A percentile compares a stretch with the other conserved stretches of the same genome.
Evolutionary conservation across 257 asterid species (phyloP).

Genomic region (Plantago major): DNA sequence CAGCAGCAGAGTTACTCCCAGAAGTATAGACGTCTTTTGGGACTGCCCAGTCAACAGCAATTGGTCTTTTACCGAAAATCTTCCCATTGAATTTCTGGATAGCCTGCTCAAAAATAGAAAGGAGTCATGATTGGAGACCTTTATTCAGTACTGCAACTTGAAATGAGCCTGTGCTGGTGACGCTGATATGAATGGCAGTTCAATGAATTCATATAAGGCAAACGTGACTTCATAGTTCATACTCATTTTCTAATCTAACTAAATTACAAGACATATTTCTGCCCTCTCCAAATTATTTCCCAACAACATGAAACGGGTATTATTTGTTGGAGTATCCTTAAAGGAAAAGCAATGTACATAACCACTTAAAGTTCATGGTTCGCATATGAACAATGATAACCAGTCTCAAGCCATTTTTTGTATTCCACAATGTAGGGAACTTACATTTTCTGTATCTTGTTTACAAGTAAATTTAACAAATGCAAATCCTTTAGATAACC

Average conservation of each 20-base stretch:
- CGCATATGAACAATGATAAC: background rate
- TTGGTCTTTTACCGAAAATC: conserved; percentile 57
- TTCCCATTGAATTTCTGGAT: conserved; percentile 77
- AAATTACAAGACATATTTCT: background rate
- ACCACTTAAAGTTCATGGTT: background rate
- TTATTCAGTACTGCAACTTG: background rate
- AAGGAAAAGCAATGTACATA: background rate
- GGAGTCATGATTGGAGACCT: conserved; percentile 6
- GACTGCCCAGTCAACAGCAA: conserved; percentile 97
- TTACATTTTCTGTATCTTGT: conserved; percentile 83
- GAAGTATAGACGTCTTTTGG: conserved; percentile 64
- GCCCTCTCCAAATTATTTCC: background rate
- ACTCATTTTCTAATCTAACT: background rate
- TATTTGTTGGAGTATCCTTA: background rate
- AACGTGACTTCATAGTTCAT: no score
- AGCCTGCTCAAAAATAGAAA: conserved; percentile 42
- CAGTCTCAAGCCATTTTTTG: no score
- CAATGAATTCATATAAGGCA: no score
- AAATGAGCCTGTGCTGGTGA: background rate
- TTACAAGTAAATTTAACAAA: conserved; percentile 86
- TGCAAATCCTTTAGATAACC: conserved; percentile 86
- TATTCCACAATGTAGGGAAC: conserved; percentile 14
- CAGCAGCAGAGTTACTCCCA: conserved; percentile 42
- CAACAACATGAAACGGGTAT: background rate
- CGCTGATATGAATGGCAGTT: background rate